Percentiles rank a stretch among this genome's conserved stretches.
Evolutionary conservation across 192 early-diverging fungal genomes (phyloP).

Genomic region (Chytriomyces sp.): DNA sequence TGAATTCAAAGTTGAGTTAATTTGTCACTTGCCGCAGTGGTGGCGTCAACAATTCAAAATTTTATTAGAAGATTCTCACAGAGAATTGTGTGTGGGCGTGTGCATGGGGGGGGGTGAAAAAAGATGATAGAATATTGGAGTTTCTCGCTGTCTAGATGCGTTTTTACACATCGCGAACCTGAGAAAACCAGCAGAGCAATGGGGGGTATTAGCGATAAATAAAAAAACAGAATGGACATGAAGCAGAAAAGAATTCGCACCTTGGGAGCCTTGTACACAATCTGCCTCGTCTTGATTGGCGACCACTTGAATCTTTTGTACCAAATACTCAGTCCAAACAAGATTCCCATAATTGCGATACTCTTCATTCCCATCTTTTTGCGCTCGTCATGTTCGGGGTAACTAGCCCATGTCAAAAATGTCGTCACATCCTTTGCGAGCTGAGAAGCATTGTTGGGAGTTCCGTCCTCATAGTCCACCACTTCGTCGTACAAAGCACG

Average conservation of each 20-base stretch:
- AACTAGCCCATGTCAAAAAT: conserved; percentile 93
- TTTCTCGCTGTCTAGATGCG: no score
- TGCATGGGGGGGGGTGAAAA: no score
- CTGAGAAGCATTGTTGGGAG: conserved; percentile 92
- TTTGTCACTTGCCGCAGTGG: not conserved
- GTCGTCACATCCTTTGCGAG: conserved; percentile 96
- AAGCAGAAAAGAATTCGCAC: conserved; percentile 1
- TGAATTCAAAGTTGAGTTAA: no score
- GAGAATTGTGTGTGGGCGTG: no score
- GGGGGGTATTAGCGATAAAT: no score
- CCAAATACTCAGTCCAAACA: conserved; percentile 82
- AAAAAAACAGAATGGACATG: no score
- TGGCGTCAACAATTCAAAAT: no score
- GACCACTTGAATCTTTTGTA: conserved; percentile 94
- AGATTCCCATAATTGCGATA: conserved; percentile 68
- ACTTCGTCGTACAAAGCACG: conserved; percentile 91
- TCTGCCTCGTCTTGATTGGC: conserved; percentile 89
- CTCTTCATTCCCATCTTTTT: conserved; percentile 96
- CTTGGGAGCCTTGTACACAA: conserved; percentile 68
- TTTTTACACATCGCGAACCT: no score
- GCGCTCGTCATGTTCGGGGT: conserved; percentile 95
- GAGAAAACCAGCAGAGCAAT: no score
- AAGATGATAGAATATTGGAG: no score
- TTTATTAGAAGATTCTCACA: no score
- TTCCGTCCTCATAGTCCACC: conserved; percentile 96